Evolutionary conservation across 257 asterid species (phyloP), one percentile per base, ranked within the genome.

Genomic region (Solanum peruvianum): DNA sequence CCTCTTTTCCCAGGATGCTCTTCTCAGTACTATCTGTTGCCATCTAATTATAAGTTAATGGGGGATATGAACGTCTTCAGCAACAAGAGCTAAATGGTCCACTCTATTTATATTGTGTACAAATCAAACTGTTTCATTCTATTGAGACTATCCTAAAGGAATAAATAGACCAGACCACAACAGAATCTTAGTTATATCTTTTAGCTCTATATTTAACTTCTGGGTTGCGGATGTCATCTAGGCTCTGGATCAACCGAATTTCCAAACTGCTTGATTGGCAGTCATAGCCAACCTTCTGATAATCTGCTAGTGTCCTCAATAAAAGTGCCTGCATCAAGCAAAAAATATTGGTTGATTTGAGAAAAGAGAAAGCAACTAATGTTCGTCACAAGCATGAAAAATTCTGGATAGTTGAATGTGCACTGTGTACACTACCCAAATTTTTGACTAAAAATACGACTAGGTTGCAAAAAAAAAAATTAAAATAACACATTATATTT

Each of bases 241-340:
- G 98, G 88, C 99, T 94, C 91, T 96, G 99, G 85, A 97, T 88
- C 92, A 97, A 85, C 72, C 99, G 97, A 88, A 97, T 97, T 92
- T 96, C 99, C 91, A 97, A 92, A 92, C 99, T 93, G 92, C 98
- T 96, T 9, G 98, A 92, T 88, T 90, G 92, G 88, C 94, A 94
- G 90, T 96, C 96, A 60, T 92, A 98, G 67, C 99, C 99, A 62
- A 94, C 98, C 89, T 52, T 93, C 41, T 90, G 87, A 72, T 97
- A 97, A 88, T 97, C 99, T 82, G 89, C 69, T 75, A 96, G 62
- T 35, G 99, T 97, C 91, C 98, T 93, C 76, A 18, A 89, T 87
- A 97, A 90, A 90, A 97, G 96, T n/a, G 99, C 98, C 99, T 96
- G 94, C 86, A 83, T 81, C 69, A 81, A 81, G 69, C 45, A 81